phyloP scores from a whole-genome alignment of 1,139 yeast genomes.

The Nakaseomyces uthaithaninus region DNA sequence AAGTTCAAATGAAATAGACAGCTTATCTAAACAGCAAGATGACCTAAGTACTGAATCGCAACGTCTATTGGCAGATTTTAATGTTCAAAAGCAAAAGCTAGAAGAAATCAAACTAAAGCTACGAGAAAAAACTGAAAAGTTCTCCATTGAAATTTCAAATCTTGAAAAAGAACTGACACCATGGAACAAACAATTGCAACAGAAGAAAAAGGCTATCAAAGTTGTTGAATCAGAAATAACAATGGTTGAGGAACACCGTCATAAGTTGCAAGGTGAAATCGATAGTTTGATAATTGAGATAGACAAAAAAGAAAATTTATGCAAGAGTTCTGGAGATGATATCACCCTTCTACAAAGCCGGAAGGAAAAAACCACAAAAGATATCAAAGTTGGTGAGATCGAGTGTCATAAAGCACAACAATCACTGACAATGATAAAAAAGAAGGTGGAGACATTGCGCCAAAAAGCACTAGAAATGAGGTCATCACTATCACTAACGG shows the following conservation, averaged over 20 bases:
- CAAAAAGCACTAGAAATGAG: conserved; percentile 62
- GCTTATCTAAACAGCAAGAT: conserved; percentile 41
- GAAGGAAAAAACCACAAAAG: conserved; percentile 38
- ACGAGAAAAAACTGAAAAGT: conserved; percentile 48
- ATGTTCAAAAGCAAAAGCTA: conserved; percentile 46
- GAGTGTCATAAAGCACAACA: conserved; percentile 46
- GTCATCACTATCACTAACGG: conserved; percentile 45
- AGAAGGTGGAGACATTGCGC: conserved; percentile 46
- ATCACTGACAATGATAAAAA: conserved; percentile 46
- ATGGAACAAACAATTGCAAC: conserved; percentile 64
- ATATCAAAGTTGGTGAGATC: conserved; percentile 42
- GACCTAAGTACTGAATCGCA: conserved; percentile 40
- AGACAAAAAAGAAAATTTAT: conserved; percentile 44
- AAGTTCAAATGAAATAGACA: conserved; percentile 38
- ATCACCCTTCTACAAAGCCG: conserved; percentile 38
- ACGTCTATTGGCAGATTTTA: conserved; percentile 41
- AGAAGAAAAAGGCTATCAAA: conserved; percentile 57
- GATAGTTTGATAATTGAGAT: conserved; percentile 43
- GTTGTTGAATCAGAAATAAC: conserved; percentile 59
- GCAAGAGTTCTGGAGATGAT: conserved; percentile 38
- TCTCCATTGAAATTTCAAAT: conserved; percentile 34
- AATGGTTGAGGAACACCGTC: conserved; percentile 41
- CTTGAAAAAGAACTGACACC: conserved; percentile 71
- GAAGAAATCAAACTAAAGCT: conserved; percentile 58
- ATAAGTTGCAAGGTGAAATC: conserved; percentile 38